Evolutionary conservation across 2,329 filamentous ascomycete genomes (phyloP), one percentile per base, ranked within the genome.

Genomic region (Stromatinia cepivora): DNA sequence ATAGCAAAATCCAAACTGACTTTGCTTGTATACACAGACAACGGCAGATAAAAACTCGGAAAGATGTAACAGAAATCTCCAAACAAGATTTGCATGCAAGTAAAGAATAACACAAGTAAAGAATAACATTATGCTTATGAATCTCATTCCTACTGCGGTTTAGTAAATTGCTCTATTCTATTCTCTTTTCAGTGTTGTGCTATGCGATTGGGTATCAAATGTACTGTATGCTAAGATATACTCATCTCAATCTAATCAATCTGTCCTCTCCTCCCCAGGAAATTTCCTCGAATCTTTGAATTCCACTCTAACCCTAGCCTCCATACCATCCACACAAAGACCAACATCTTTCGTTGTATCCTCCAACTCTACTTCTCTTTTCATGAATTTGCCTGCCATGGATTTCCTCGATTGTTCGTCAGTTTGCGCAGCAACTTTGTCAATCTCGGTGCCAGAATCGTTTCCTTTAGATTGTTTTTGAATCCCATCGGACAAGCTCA

Each of bases 331-430:
- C 70, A 97, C 88, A 80, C 90, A 93, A 75, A 93, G 94, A 1
- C 93, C 93, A 73, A 97, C 84, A 79, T 92, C 88, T 75, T 92
- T 88, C 13, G 92, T 94, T 17, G 92, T 91, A 75, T 94, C 90
- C 69, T 86, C 86, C 67, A 97, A 84, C 79, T 94, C 90, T 45
- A 93, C 88, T 79, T 97, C 92, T 70, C 93, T 84, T 79, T 89
- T 90, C 62, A 93, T 84, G 84, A 91, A 93, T 72, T 88, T 85
- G 1, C 85, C 87, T 71, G 48, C 36, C 15, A 17, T 42, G 13
- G 36, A 25, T 7, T 22, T 22, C 11, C 50, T 39, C 50, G 4
- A 9, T 56, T 28, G 48, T 25, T n/a, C 48, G 3, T 36, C 20
- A 8, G 34, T 54, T 68, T 63, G 57, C 17, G 10, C 17, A 42